These are phyloP conservation scores for Umbilicus rupestris DNA, from an alignment of 164 flowering plant genomes.

Conservation along the genomic window DNA sequence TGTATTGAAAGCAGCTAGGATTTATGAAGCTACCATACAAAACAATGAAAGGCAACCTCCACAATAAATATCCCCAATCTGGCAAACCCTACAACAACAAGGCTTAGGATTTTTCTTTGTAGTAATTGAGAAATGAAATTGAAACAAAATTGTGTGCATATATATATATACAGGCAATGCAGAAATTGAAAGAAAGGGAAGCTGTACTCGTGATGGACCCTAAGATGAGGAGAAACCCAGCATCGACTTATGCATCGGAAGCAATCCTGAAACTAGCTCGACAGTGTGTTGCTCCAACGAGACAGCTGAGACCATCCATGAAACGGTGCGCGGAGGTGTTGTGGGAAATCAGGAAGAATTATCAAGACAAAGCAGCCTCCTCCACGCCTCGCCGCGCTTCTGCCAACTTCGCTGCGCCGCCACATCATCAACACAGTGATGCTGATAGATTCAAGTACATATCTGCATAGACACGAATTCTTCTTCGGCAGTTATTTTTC, in stretches of 20 bases:
- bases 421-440: constrained; percentile 18
- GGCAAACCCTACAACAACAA: not conserved
- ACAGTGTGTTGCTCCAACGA: constrained; percentile 40
- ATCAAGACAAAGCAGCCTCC: constrained; percentile 20
- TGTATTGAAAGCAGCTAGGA: not conserved
- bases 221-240: constrained; percentile 34
- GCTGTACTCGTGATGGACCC: constrained; percentile 52
- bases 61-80: not conserved
- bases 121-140: not conserved
- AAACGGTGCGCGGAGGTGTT: constrained; percentile 47
- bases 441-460: constrained; percentile 19
- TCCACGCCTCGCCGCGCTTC: constrained; percentile 7
- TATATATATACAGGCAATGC: constrained; percentile 50
- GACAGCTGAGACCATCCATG: constrained; percentile 56
- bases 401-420: constrained; percentile 11
- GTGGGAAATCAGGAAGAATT: constrained; percentile 50
- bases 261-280: constrained; percentile 44
- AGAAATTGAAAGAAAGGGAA: constrained; percentile 39
- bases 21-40: not conserved
- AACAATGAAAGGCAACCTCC: not conserved
- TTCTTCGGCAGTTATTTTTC: too few relatives aligned
- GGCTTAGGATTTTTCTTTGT: not conserved
- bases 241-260: constrained; percentile 37
- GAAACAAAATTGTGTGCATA: too few relatives aligned
- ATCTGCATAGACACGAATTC: constrained; percentile 22